Evolutionary conservation across 371 early-diverging fungal species (phyloP), one percentile per base, ranked within the genome.

Genomic region (Gilbertella persicaria): DNA sequence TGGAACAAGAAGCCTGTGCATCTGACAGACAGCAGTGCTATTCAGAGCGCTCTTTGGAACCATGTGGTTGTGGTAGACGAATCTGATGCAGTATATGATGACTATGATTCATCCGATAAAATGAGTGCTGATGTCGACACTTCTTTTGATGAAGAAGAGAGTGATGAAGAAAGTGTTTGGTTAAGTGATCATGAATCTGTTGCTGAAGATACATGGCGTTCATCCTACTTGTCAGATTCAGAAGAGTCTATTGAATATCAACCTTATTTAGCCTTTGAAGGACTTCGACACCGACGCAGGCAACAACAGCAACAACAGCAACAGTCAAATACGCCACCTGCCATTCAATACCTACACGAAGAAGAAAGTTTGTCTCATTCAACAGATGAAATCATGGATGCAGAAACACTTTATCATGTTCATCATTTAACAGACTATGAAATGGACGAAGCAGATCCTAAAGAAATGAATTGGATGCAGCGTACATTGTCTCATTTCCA

Each of bases 401-500:
- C 65, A 5, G 52, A 65, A 35, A 55, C 55, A 7, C 17, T 59
- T 14, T 35, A 58, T 19, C 36, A 46, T 7, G 23, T 46, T 2
- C 37, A 50, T 17, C 47, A 14, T 17, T 19, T 30, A 5, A 50
- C 55, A 4, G 55, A 64, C 21, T 36, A 46, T 29, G 57, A 58
- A 16, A 23, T 58, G n/a, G 29, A 55, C 3, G 23, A 16, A 10
- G 17, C 33, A 14, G 26, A 41, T 35, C 41, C 10, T 42, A 62
- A 38, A 55, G 51, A 12, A 60, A 65, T 59, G 41, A 74, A 39
- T 28, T 71, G 75, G 75, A 75, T 75, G 69, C 67, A 75, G 40
- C 69, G 71, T 9, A 75, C 75, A 0, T 39, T 75, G 14, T 71
- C 75, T 16, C 71, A 75, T 51, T 71, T 75, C 51, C 71, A 71